phyloP scores from a whole-genome alignment of 2,329 filamentous ascomycete genomes.

The Leptodontidium sp. region DNA sequence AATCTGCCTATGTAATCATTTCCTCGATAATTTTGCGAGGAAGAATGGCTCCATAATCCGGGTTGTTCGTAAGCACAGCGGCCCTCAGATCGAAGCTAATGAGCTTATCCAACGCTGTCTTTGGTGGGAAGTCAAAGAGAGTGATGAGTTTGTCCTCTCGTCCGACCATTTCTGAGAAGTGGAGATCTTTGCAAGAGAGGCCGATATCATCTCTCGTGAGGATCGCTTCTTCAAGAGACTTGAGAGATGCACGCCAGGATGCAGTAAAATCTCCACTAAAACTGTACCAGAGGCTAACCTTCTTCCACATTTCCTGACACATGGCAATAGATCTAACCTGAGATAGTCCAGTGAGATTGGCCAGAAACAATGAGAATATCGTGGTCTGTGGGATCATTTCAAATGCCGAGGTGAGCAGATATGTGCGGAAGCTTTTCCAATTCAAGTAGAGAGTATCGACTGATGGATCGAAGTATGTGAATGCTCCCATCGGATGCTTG shows the following conservation, averaged over 20 bases:
- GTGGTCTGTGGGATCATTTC: not conserved
- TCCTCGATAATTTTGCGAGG: not conserved
- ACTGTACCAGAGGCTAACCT: not conserved
- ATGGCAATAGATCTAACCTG: not conserved
- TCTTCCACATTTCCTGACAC: not conserved
- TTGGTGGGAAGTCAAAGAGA: not conserved
- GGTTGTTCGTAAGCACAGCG: not conserved
- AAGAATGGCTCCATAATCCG: not conserved
- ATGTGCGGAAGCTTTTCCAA: not conserved
- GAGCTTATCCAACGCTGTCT: not conserved
- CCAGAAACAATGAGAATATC: not conserved
- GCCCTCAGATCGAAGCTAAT: not conserved
- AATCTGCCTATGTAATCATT: not conserved
- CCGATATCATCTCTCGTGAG: not conserved
- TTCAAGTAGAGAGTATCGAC: constrained; percentile 15
- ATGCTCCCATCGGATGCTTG: too few relatives aligned
- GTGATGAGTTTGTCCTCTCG: not conserved
- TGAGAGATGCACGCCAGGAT: not conserved
- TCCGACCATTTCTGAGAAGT: not conserved
- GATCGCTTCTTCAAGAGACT: not conserved
- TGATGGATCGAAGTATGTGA: not conserved
- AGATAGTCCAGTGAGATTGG: not conserved
- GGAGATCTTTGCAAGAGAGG: not conserved
- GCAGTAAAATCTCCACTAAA: not conserved
- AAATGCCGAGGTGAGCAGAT: too few relatives aligned